Conservation (phyloP, 768 basidiomycete species). For the Cytidiella melzeri region DNA sequence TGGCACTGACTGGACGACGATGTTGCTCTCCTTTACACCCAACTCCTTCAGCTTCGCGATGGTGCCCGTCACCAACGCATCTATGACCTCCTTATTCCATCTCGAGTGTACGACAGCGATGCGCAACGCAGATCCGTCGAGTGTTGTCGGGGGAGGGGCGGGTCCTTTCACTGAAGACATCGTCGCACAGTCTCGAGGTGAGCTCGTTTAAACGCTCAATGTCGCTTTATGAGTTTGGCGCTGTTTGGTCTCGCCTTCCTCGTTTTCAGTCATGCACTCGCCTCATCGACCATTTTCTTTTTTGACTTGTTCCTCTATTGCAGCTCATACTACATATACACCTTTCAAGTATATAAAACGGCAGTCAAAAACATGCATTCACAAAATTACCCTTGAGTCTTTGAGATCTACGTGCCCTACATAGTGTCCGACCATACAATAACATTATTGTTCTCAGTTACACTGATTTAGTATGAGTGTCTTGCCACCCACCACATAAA, state of each 20-base stretch:
- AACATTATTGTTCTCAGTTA: too few species aligned
- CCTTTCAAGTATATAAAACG: too few species aligned
- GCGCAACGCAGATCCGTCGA: slow-evolving; percentile 78
- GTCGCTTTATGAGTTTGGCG: slow-evolving; percentile 6
- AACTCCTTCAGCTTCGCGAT: slow-evolving; percentile 72
- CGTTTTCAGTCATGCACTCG: slow-evolving; percentile 7
- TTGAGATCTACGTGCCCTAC: too few species aligned
- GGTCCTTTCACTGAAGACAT: slow-evolving; percentile 69
- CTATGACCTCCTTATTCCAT: slow-evolving; percentile 90
- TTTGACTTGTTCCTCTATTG: too few species aligned
- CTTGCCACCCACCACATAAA: too few species aligned
- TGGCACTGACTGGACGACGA: slow-evolving; percentile 86
- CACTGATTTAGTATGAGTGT: too few species aligned
- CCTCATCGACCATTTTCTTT: too few species aligned
- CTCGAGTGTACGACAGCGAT: slow-evolving; percentile 92
- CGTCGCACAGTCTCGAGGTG: slow-evolving; percentile 12
- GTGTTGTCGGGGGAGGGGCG: slow-evolving; percentile 46
- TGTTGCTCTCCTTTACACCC: slow-evolving; percentile 88
- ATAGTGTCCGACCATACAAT: too few species aligned
- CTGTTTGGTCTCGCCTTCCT: slow-evolving; percentile 13
- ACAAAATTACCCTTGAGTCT: too few species aligned
- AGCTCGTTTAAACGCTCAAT: slow-evolving; percentile 2
- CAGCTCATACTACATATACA: too few species aligned
- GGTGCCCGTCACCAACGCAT: slow-evolving; percentile 77
- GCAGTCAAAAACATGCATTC: too few species aligned